phyloP scores from a whole-genome alignment of 108 stramenopile species.

The Aurantiochytrium sp. region DNA sequence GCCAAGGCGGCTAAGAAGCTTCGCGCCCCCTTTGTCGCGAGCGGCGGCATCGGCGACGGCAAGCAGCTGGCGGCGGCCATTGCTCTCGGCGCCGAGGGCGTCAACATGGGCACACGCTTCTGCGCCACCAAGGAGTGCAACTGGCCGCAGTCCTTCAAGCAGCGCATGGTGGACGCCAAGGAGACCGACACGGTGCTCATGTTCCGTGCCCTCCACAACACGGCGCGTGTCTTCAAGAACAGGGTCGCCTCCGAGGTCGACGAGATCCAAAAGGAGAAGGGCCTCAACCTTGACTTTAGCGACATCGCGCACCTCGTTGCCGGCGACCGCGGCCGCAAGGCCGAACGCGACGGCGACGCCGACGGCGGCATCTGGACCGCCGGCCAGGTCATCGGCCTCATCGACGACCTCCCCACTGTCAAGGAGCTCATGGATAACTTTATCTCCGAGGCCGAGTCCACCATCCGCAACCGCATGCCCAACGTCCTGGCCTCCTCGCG shows the following conservation, averaged over 20 bases:
- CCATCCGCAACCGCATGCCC: neutral
- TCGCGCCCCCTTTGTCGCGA: conserved; percentile 39
- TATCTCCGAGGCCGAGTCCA: conserved; percentile 46
- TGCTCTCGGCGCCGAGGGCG: conserved; percentile 49
- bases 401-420: conserved; percentile 42
- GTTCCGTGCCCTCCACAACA: conserved; percentile 51
- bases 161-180: conserved; percentile 36
- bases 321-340: conserved; percentile 42
- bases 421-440: conserved; percentile 44
- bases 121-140: conserved; percentile 46
- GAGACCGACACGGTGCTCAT: conserved; percentile 47
- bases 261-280: conserved; percentile 40
- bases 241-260: conserved; percentile 42
- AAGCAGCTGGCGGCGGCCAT: conserved; percentile 46
- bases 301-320: conserved; percentile 43
- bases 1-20: conserved; percentile 46
- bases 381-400: conserved; percentile 50
- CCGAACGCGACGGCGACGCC: conserved; percentile 43
- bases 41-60: conserved; percentile 46
- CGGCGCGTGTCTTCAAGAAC: conserved; percentile 49
- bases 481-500: neutral
- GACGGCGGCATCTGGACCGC: conserved; percentile 51
- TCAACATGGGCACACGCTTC: conserved; percentile 51
- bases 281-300: conserved; percentile 38
- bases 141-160: conserved; percentile 48